A percentile compares a stretch with the other conserved stretches of the same genome.
Evolutionary conservation across 371 early-diverging fungal genomes (phyloP).

Genomic region (Choanephora cucurbitarum): DNA sequence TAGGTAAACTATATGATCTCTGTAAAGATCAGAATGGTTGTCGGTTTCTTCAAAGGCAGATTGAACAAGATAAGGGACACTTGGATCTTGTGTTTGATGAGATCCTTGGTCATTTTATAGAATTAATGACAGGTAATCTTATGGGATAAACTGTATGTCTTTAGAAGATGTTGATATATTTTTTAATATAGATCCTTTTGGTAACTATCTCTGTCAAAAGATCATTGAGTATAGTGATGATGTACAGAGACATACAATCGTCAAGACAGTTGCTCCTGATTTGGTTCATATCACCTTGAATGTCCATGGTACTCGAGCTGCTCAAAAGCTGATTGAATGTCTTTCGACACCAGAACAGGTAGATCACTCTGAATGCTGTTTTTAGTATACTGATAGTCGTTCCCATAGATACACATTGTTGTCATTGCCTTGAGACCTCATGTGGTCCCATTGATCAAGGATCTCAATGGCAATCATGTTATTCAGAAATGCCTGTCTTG

Average conservation of each 20-base stretch:
- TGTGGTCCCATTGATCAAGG: slow-evolving; percentile 88
- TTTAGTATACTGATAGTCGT: no score
- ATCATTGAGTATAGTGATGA: slow-evolving; percentile 80
- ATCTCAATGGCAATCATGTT: slow-evolving; percentile 98
- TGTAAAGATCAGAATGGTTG: slow-evolving; percentile 94
- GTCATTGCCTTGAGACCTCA: slow-evolving; percentile 72
- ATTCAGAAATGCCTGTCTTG: slow-evolving; percentile 95
- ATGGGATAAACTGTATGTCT: no score
- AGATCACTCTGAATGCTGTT: no score
- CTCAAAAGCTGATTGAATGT: slow-evolving; percentile 93
- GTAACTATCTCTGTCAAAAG: slow-evolving; percentile 92
- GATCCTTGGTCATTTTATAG: slow-evolving; percentile 71
- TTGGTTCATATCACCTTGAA: slow-evolving; percentile 83
- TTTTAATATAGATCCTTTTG: slow-evolving; percentile 87
- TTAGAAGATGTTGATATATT: no score
- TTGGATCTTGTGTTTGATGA: slow-evolving; percentile 72
- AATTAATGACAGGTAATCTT: slow-evolving; percentile 82
- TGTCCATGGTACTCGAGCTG: slow-evolving; percentile 97
- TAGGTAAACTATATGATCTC: slow-evolving; percentile 72
- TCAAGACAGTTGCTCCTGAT: slow-evolving; percentile 72
- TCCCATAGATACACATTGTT: slow-evolving; percentile 62
- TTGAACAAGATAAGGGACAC: slow-evolving; percentile 56
- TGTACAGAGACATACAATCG: slow-evolving; percentile 71
- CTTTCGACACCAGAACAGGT: slow-evolving; percentile 67
- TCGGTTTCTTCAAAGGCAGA: slow-evolving; percentile 81